phyloP scores from a whole-genome alignment of 148 eudicot genomes.

The Vaccinium corymbosum region DNA sequence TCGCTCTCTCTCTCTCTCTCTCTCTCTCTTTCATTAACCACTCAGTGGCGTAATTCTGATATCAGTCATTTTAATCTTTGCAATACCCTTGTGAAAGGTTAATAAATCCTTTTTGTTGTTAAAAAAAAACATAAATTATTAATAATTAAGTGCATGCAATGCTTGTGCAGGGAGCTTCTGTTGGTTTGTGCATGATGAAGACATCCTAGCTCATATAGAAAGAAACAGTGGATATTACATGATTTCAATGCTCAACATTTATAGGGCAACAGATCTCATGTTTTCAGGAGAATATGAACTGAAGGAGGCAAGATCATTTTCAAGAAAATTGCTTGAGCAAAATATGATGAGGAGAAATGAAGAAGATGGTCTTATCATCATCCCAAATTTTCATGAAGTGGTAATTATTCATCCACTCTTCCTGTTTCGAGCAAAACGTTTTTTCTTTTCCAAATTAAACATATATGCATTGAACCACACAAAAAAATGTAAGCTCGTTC shows the following conservation, averaged over 20 bases:
- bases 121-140: too few species aligned
- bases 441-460: background rate
- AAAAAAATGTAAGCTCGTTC: too few species aligned
- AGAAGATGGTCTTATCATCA: constrained; percentile 19
- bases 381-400: constrained; percentile 23
- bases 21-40: too few species aligned
- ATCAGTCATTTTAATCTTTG: too few species aligned
- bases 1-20: background rate
- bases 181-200: constrained; percentile 33
- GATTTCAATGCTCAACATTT: constrained; percentile 26
- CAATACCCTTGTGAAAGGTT: too few species aligned
- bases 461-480: too few species aligned
- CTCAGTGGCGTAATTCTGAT: too few species aligned
- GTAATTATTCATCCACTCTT: constrained; percentile 14
- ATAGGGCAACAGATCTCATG: constrained; percentile 41
- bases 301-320: constrained; percentile 33
- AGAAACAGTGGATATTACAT: constrained; percentile 17
- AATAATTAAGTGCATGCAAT: too few species aligned
- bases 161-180: constrained; percentile 34
- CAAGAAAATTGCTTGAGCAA: constrained; percentile 34
- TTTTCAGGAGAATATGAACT: constrained; percentile 35
- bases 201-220: constrained; percentile 23
- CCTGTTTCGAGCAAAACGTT: background rate
- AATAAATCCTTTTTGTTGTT: too few species aligned
- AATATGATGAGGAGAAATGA: background rate